Evolutionary conservation across 495 filamentous ascomycete genomes (phyloP), one percentile per base, ranked within the genome.

Genomic region (Viridothelium virens): DNA sequence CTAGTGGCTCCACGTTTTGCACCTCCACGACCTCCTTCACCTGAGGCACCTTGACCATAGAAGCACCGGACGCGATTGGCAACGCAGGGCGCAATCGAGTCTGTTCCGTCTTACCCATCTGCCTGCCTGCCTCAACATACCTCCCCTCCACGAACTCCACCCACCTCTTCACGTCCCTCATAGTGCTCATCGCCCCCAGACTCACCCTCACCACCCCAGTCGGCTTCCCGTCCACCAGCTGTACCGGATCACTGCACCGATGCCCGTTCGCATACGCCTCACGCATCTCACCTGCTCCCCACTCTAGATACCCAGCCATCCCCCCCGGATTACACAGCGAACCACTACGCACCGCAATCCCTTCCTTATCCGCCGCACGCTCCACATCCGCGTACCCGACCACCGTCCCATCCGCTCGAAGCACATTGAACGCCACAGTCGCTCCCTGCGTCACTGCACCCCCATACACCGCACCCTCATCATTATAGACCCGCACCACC

Each of bases 181-280:
- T 66, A 1, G 82, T 89, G 67, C 84, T 88, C 87, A 90, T 90
- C 3, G 87, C 89, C 3, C 89, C 89, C 6, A 91, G 74, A 67
- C 86, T 89, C 3, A 83, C 85, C 10, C 89, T 79, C 3, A 89
- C 83, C 38, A 91, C 81, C 0, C 89, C 86, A 41, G 84, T 86
- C 9, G 86, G 79, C 71, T 84, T 81, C 31, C 83, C 81, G 39
- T 78, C 71, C 7, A 85, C 77, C 56, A 86, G 72, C 61, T 81
- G 75, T n/a, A 74, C 74, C 25, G 82, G 82, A 46, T 80, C 76
- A 4, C 79, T 79, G 69, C 88, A 91, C 41, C 85, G 80, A 74
- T 88, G 86, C 1, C 88, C 89, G 7, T 83, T 81, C 6, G 82
- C 84, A 67, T 81, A 84, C 9, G 84, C 83, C 1, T 82, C 78